Percentiles rank a stretch among this genome's conserved stretches.
Conservation (phyloP, 345 rosid genomes). For the Hibiscus tridactylites region DNA sequence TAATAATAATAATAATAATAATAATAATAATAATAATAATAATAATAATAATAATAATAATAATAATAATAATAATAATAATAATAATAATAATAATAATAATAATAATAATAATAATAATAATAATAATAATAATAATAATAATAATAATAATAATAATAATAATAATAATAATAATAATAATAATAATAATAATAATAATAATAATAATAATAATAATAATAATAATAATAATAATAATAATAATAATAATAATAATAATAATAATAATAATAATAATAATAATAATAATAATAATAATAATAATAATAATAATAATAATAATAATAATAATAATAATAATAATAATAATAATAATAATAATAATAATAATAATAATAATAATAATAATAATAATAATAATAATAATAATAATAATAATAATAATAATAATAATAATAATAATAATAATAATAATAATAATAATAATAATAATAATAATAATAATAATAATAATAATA, state of each 20-base stretch:
- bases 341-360: background rate
- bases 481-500: too few relatives aligned
- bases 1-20: background rate
- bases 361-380: background rate
- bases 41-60: too few relatives aligned
- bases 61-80: too few relatives aligned
- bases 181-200: background rate
- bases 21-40: background rate
- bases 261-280: background rate
- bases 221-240: too few relatives aligned
- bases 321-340: background rate
- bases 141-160: too few relatives aligned
- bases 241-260: background rate
- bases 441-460: background rate
- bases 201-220: background rate
- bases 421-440: background rate
- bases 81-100: background rate
- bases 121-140: too few relatives aligned
- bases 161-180: background rate
- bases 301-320: too few relatives aligned
- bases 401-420: too few relatives aligned
- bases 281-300: background rate
- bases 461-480: too few relatives aligned
- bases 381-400: too few relatives aligned
- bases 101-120: background rate